Evolutionary conservation across 2,329 filamentous ascomycete species (phyloP), one percentile per base, ranked within the genome.

Genomic region (Beauveria australis): DNA sequence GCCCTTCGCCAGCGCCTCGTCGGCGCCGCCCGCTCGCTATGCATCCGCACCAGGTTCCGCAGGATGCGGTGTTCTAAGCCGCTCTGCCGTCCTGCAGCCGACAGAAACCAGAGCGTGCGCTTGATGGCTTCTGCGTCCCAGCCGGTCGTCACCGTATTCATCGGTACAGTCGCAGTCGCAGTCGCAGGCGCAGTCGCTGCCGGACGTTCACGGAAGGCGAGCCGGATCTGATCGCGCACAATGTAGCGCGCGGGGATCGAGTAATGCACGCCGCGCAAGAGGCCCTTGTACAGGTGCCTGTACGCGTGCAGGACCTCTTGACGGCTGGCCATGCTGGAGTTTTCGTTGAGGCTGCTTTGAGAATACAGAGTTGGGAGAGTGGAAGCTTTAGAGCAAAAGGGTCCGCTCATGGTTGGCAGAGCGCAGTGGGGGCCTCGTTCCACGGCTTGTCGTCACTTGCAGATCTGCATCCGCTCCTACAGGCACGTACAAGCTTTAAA

Each of bases 41-140:
- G 67, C 37, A 72, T 66, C 54, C 67, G 61, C 69, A 90, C 67
- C 53, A 93, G 70, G 65, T 88, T 92, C 73, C 85, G 89, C 60
- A 93, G 69, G 9, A 94, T 81, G 60, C 74, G 80, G 70, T 92
- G 88, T 76, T 93, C 90, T 37, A 91, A 66, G 0, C 89, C 89
- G 60, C 74, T 81, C 66, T 83, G 79, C 63, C 74, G 77, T 1
- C 82, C 80, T 4, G 90, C 90, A 46, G 84, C 82, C 37, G 83
- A 74, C 1, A 93, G 74, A 68, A 94, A 93, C 70, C 84, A 84
- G 5, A 89, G 68, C 0, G 90, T 94, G 63, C 86, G 84, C 63
- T 80, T 75, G 56, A 89, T 78, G 55, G 78, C 79, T 52, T 76
- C 73, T 7, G 73, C 63, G 58, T 89, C 77, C 65, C 52, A 60